phyloP scores from a whole-genome alignment of 1,139 yeast genomes.

The Suhomyces atakaporum region DNA sequence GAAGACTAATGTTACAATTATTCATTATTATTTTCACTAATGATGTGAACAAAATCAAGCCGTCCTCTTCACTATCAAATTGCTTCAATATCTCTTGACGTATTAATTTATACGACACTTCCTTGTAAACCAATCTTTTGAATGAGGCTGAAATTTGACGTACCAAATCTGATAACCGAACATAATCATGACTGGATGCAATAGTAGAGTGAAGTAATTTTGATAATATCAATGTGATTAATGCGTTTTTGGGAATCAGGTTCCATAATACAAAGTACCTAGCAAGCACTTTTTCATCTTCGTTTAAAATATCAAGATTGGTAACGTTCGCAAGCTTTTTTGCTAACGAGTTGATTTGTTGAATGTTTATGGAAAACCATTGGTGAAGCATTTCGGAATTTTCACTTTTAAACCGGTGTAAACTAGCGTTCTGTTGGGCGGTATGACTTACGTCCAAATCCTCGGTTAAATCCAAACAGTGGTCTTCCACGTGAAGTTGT shows the following conservation, averaged over 20 bases:
- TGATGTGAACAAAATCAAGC: conserved; percentile 23
- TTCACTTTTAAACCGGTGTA: conserved; percentile 11
- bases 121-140: conserved; percentile 17
- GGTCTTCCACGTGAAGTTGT: conserved; percentile 29
- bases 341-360: conserved; percentile 8
- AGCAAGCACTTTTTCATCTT: conserved; percentile 18
- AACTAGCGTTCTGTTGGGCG: conserved; percentile 9
- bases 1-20: conserved; percentile 22
- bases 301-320: conserved; percentile 1
- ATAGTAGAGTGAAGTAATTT: conserved; percentile 24
- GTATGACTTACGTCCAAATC: conserved; percentile 10
- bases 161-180: conserved; percentile 20
- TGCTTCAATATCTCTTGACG: conserved; percentile 15
- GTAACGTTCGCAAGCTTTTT: conserved; percentile 3
- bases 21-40: conserved; percentile 24
- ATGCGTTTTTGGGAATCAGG: conserved; percentile 20
- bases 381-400: conserved; percentile 14
- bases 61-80: conserved; percentile 23
- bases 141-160: conserved; percentile 17
- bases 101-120: conserved; percentile 13
- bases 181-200: conserved; percentile 19
- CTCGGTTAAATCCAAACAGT: conserved; percentile 22
- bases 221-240: conserved; percentile 26
- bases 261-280: conserved; percentile 22
- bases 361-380: conserved; percentile 18